Evolutionary conservation across 1,284 basidiomycete genomes (phyloP).

Genomic region (Clitocybe nebularis): DNA sequence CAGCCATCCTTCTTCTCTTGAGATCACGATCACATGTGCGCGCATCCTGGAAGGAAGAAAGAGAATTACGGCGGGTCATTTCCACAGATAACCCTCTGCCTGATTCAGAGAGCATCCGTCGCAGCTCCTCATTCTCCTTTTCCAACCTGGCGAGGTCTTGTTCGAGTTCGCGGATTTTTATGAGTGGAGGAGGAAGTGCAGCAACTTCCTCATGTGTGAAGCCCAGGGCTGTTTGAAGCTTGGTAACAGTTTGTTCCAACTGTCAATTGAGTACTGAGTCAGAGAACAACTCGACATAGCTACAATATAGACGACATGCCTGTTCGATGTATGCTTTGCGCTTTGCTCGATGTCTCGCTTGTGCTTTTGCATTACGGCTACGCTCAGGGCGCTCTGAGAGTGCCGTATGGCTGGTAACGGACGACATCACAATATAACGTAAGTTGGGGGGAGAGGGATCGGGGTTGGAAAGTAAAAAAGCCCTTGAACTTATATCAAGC

Average conservation of each 20-base stretch:
- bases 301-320: conserved; percentile 44
- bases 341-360: conserved; percentile 88
- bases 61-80: conserved; percentile 35
- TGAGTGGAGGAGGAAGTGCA: conserved; percentile 61
- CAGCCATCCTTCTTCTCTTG: conserved; percentile 54
- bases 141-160: conserved; percentile 65
- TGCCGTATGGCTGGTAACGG: conserved; percentile 34
- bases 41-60: conserved; percentile 39
- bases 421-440: conserved; percentile 36
- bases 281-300: conserved; percentile 9
- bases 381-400: conserved; percentile 63
- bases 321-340: conserved; percentile 91
- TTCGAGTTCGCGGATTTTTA: conserved; percentile 72
- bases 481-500: conserved; percentile 35
- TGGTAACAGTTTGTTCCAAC: conserved; percentile 79
- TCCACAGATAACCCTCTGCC: conserved; percentile 33
- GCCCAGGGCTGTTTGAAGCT: conserved; percentile 68
- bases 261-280: conserved; percentile 23
- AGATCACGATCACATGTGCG: conserved; percentile 56
- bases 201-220: conserved; percentile 67
- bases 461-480: conserved; percentile 30
- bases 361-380: conserved; percentile 83
- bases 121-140: conserved; percentile 66
- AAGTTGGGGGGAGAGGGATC: conserved; percentile 33
- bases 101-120: conserved; percentile 50